Evolutionary conservation across 2,329 filamentous ascomycete genomes (phyloP), one percentile per base, ranked within the genome.

Genomic region (Colletotrichum chrysophilum): DNA sequence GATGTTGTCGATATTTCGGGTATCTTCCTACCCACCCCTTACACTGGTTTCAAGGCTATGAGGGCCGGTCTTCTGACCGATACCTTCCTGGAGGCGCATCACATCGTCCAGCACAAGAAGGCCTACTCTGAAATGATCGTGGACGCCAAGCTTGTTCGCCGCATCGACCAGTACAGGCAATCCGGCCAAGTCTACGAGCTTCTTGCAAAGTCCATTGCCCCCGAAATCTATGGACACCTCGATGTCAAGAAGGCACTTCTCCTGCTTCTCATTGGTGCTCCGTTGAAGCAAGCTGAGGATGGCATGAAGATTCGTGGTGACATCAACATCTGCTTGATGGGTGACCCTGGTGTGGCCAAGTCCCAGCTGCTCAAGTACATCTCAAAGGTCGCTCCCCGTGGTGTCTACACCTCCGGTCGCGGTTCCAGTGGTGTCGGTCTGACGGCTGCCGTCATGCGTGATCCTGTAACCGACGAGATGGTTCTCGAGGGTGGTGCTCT

Each of bases 291-390:
- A 82, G 97, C 98, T 91, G 96, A 96, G 68, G 97, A 99, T 82
- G 97, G 97, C 76, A 98, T 99, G 97, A 94, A 96, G 81, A 99
- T 99, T 83, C 95, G 97, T 90, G 97, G 97, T 81, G 97, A 99
- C 82, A 98, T 99, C 88, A 99, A 99, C 86, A 94, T 99, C 77
- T 98, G 97, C 84, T 88, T 99, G 82, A 99, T 99, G 97, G 97
- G 97, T 90, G 97, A 99, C 82, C 97, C 97, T 83, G 97, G 97
- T 95, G 97, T 99, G 83, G 97, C 97, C 87, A 99, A 99, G 88
- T 99, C 97, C 48, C 97, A 99, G 88, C 88, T 99, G 79, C 91
- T 99, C 79, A 98, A 98, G 87, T 99, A 99, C 85, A 98, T 99
- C 83, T 95, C 96, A 78, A 98, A 99, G 87, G 97, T 99, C 34